Percentiles rank a stretch among this genome's conserved stretches.
Conservation (phyloP, 148 eudicot species). For the Chenopodium formosanum region DNA sequence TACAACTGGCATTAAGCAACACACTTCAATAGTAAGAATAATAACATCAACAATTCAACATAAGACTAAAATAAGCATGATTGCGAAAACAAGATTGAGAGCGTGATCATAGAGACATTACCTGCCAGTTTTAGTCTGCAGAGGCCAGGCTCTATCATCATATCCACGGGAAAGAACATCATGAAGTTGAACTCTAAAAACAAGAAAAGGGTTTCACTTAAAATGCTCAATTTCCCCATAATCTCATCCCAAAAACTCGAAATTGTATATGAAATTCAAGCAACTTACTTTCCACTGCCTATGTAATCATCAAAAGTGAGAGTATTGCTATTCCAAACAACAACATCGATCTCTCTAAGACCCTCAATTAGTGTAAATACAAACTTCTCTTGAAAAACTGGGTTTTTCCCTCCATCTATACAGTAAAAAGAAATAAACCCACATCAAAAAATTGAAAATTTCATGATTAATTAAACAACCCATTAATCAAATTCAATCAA, state of each 20-base stretch:
- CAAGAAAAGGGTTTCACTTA: slow-evolving; percentile 3
- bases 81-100: not conserved
- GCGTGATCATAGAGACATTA: slow-evolving; percentile 23
- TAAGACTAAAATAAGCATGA: not conserved
- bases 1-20: slow-evolving; percentile 1
- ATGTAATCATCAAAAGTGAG: slow-evolving; percentile 69
- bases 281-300: slow-evolving; percentile 85
- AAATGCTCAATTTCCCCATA: slow-evolving; percentile 1
- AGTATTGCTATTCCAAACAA: slow-evolving; percentile 90
- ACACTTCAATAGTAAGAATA: not conserved
- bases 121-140: slow-evolving; percentile 83
- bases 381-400: slow-evolving; percentile 91
- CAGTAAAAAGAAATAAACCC: slow-evolving; percentile 20
- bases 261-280: slow-evolving; percentile 1
- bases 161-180: slow-evolving; percentile 70
- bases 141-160: slow-evolving; percentile 81
- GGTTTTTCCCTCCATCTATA: slow-evolving; percentile 87
- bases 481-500: slow-evolving; percentile 7
- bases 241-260: slow-evolving; percentile 1
- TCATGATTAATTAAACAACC: not conserved
- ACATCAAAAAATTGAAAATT: not conserved
- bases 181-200: slow-evolving; percentile 59
- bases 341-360: slow-evolving; percentile 56
- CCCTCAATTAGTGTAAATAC: slow-evolving; percentile 76
- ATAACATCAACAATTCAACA: not conserved